Evolutionary conservation across 345 rosid species (phyloP), one percentile per base, ranked within the genome.

Genomic region (Populus tremula): DNA sequence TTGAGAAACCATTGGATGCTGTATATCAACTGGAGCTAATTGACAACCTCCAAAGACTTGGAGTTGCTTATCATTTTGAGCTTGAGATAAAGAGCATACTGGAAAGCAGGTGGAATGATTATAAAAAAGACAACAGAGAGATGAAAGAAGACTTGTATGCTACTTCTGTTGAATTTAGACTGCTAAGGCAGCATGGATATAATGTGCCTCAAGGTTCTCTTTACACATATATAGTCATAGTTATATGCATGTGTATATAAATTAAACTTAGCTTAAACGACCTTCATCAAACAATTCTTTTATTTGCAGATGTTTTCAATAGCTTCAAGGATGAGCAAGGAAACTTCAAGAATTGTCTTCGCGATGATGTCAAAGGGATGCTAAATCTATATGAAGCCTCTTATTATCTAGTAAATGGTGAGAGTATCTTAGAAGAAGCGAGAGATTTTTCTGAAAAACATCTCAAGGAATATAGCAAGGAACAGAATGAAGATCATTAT

Each of bases 381-480:
- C 83, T 87, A 25, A 67, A 74, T 49, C 33, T 85, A 41, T 87
- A 85, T 31, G 87, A 85, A 77, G 87, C 85, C 50, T 85, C 87
- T 13, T 78, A 68, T 47, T 80, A 77, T 54, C 65, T 59, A 21
- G 67, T 73, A 41, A 76, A 73, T 23, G 65, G 76, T 21, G 86
- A 85, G 62, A 69, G 36, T 14, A 79, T 74, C 18, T 21, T 87
- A 31, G 84, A 81, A n/a, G 78, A 85, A 14, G 84, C 81, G 56
- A 77, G 72, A 83, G 47, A 8, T 5, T 75, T 76, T 8, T 66
- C 81, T n/a, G 74, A 25, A 6, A 69, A 74, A 47, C 79, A 74
- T 75, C 82, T 87, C 12, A 65, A 72, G 38, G 67, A 85, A 64
- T 74, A 64, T n/a, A 36, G 50, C 10, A 71, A 54, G 11, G 13